Percentiles rank a stretch among this genome's conserved stretches.
These are phyloP conservation scores for Phytophthora sansomeana DNA, from an alignment of 352 stramenopile species.

Conservation along the genomic window DNA sequence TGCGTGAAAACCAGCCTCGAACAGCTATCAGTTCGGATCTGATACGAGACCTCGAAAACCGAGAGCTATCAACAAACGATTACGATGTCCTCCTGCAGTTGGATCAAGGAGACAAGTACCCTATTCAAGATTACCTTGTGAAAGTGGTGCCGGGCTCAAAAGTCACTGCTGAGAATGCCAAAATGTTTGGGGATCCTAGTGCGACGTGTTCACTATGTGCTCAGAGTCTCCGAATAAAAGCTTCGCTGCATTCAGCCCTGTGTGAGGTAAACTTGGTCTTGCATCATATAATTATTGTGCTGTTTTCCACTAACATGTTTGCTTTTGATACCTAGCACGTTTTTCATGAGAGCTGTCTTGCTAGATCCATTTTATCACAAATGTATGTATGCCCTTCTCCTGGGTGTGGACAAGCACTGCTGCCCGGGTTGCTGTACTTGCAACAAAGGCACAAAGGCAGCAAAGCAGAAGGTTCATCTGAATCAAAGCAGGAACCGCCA, in stretches of 20 bases:
- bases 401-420: constrained; percentile 56
- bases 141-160: constrained; percentile 54
- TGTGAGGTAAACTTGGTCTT: constrained; percentile 55
- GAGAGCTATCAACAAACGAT: constrained; percentile 87
- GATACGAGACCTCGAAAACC: constrained; percentile 67
- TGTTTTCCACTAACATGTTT: constrained; percentile 7
- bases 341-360: constrained; percentile 83
- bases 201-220: constrained; percentile 59
- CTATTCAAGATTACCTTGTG: constrained; percentile 83
- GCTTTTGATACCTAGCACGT: constrained; percentile 50
- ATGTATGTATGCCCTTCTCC: constrained; percentile 62
- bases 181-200: constrained; percentile 51
- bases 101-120: constrained; percentile 60
- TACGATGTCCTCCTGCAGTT: constrained; percentile 83
- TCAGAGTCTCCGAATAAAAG: constrained; percentile 71
- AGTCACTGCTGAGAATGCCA: constrained; percentile 53
- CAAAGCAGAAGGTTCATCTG: constrained; percentile 5
- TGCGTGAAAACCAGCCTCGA: constrained; percentile 39
- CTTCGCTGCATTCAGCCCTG: constrained; percentile 52
- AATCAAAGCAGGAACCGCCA: constrained; percentile 4
- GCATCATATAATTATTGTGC: background rate
- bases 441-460: constrained; percentile 23
- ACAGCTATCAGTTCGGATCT: constrained; percentile 45
- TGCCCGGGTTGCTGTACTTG: constrained; percentile 66
- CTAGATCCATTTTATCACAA: constrained; percentile 72